These are phyloP conservation scores for Arbutus unedo DNA, from an alignment of 148 eudicot genomes.

Conservation along the genomic window DNA sequence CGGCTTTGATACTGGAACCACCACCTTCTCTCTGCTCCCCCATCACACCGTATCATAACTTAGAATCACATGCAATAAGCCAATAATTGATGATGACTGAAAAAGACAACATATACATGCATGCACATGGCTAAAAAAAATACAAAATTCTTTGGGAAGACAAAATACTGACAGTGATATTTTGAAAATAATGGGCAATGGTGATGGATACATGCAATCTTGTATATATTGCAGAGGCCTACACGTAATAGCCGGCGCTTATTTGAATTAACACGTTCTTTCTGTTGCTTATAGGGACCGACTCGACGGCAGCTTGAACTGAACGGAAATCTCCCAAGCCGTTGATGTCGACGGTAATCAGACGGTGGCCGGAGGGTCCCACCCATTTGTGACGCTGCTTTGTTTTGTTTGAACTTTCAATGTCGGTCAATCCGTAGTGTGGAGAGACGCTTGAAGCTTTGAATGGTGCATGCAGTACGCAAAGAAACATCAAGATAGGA, in stretches of 20 bases:
- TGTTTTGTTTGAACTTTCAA: slow-evolving; percentile 4
- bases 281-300: slow-evolving; percentile 56
- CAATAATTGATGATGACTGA: no score
- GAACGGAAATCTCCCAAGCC: slow-evolving; percentile 57
- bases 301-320: slow-evolving; percentile 83
- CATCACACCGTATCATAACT: background rate
- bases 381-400: slow-evolving; percentile 48
- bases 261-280: slow-evolving; percentile 63
- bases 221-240: background rate
- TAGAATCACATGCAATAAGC: background rate
- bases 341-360: slow-evolving; percentile 56
- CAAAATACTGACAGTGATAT: no score
- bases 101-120: background rate
- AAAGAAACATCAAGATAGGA: background rate
- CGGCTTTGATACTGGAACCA: slow-evolving; percentile 71
- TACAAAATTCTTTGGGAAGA: background rate
- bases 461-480: slow-evolving; percentile 18
- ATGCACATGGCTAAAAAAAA: background rate
- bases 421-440: background rate
- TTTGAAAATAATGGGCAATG: background rate
- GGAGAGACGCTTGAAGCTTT: slow-evolving; percentile 20
- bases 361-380: slow-evolving; percentile 59
- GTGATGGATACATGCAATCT: no score
- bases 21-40: slow-evolving; percentile 78
- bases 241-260: slow-evolving; percentile 74